Base-by-base conservation (phyloP, 352 stramenopile species). In the Blastocystis sp. region DNA sequence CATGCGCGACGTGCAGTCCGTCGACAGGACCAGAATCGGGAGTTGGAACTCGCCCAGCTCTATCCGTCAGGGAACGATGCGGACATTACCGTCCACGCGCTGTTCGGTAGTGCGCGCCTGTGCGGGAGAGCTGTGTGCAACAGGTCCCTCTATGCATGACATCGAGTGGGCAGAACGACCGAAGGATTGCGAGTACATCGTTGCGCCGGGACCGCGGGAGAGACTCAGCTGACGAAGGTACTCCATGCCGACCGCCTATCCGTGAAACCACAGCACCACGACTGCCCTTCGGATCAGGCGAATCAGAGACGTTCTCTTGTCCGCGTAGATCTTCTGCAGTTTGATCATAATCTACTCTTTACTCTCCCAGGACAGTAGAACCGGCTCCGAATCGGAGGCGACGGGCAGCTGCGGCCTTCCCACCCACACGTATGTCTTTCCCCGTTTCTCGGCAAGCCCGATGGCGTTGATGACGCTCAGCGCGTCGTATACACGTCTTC, bases 391-490 rank as follows among this genome's bases (percentile, higher is more conserved):
- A 69, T 21, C 34, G 34, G 21, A 17, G 21, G 62, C 17, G 10
- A 11, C 10, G 10, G 65, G 38, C 5, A 76, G 41, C 7, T n/a
- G 52, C 41, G 65, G 65, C 38, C 65, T 76, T 19, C 65, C 65
- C 11, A 76, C 34, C 65, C 65, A 76, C 14, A 76, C 34, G 38
- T 43, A 76, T 11, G 38, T 52, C n/a, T 76, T 76, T 17, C 65
- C 65, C 14, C 38, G 65, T 38, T 76, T 76, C n/a, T 76, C 65
- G 9, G 65, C 65, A 17, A 76, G 52, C 19, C 65, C 65, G n/a
- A 76, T 38, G n/a, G 65, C 65, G 14, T 76, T n/a, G n/a, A 76
- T 76, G 38, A 76, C 65, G 43, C 65, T 76, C 14, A 76, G 65
- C 10, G 65, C 65, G 52, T 76, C 65, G n/a, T 76, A 76, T n/a